These are phyloP conservation scores for Diaporthe amygdali DNA, from an alignment of 2,329 filamentous ascomycete genomes.

Conservation along the genomic window DNA sequence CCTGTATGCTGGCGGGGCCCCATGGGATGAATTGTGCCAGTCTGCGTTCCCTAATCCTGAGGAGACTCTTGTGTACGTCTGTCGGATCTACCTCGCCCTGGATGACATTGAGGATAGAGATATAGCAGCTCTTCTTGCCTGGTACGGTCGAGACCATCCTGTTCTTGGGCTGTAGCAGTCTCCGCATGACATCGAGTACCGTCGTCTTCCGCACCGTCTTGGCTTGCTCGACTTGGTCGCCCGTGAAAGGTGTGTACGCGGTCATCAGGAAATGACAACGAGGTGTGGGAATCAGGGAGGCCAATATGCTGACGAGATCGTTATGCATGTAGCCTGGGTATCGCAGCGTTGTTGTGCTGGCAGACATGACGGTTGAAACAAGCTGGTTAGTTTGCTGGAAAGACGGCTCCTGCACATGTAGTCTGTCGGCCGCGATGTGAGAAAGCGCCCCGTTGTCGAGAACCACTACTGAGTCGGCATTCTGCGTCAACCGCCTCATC, in stretches of 20 bases:
- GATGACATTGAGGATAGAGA: conserved; percentile 98
- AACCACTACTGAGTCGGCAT: conserved; percentile 96
- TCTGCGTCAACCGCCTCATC: conserved; percentile 89
- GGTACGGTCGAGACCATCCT: conserved; percentile 97
- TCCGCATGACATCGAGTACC: conserved; percentile 95
- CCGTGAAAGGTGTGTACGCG: conserved; percentile 96
- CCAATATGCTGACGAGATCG: conserved; percentile 95
- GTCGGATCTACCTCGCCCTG: conserved; percentile 98
- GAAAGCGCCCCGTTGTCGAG: conserved; percentile 94
- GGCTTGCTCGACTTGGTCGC: conserved; percentile 93
- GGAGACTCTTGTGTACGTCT: conserved; percentile 96
- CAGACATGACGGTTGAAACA: conserved; percentile 97
- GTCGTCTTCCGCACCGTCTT: conserved; percentile 99
- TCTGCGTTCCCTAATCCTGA: conserved; percentile 92
- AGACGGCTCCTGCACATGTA: conserved; percentile 94
- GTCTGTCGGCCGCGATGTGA: conserved; percentile 89
- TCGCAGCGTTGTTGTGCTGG: conserved; percentile 92
- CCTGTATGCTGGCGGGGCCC: conserved; percentile 97
- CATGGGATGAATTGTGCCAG: conserved; percentile 97
- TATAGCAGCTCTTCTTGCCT: conserved; percentile 97
- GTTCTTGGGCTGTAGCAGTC: conserved; percentile 96
- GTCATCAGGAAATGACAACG: conserved; percentile 99
- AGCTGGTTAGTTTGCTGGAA: conserved; percentile 98
- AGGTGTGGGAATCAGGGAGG: conserved; percentile 93
- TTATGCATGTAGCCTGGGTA: conserved; percentile 99